Conservation (phyloP, 2,329 filamentous ascomycete species). For the Myriosclerotinia duriaeana region DNA sequence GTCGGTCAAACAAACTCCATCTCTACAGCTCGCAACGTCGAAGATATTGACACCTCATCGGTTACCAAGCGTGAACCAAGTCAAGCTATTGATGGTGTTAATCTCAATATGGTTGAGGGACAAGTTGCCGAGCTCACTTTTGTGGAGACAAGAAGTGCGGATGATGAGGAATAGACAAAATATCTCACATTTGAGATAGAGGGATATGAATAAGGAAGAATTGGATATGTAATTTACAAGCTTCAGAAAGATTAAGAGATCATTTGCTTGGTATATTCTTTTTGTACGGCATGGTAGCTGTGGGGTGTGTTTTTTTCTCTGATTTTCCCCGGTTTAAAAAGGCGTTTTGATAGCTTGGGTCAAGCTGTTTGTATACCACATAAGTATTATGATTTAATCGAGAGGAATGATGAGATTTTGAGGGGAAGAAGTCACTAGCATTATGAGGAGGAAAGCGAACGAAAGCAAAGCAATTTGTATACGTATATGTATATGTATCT, state of each 20-base stretch:
- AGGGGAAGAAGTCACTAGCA: neutral
- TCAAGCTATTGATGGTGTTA: constrained; percentile 35
- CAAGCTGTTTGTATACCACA: neutral
- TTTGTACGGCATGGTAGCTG: neutral
- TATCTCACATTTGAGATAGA: neutral
- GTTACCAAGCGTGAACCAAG: constrained; percentile 30
- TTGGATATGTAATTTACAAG: constrained; percentile 19
- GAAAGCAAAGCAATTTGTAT: neutral
- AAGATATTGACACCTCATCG: constrained; percentile 23
- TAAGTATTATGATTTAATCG: neutral
- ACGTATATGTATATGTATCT: neutral
- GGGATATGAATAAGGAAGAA: neutral
- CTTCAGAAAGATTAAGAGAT: constrained; percentile 7
- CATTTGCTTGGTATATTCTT: neutral
- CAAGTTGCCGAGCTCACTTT: constrained; percentile 39
- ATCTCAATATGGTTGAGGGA: constrained; percentile 37
- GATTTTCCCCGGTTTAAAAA: neutral
- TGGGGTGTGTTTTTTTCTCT: neutral
- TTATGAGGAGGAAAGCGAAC: neutral
- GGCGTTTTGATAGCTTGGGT: constrained; percentile 8
- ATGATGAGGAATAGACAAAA: constrained; percentile 29
- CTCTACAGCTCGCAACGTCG: constrained; percentile 19
- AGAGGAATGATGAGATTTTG: neutral
- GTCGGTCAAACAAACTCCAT: constrained; percentile 23
- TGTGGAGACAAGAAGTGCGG: constrained; percentile 36